Percentiles rank a stretch among this genome's conserved stretches.
These are phyloP conservation scores for Linnemannia schmuckeri DNA, from an alignment of 192 early-diverging fungal genomes.

Conservation along the genomic window DNA sequence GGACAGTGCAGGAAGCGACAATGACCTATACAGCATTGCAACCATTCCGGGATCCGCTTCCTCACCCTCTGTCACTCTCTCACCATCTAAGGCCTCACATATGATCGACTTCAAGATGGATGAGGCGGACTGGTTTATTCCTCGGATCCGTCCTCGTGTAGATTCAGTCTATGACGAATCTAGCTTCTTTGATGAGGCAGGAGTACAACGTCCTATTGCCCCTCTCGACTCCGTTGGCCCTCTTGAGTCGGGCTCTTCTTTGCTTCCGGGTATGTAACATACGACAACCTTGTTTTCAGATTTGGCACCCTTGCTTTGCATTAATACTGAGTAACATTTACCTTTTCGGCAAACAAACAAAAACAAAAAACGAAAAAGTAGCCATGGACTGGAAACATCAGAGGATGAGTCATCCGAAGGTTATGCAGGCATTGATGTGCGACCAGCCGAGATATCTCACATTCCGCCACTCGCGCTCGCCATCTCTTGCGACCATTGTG, in stretches of 20 bases:
- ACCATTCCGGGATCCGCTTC: background rate
- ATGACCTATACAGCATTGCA: background rate
- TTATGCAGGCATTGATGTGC: conserved; percentile 39
- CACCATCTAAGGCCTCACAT: conserved; percentile 35
- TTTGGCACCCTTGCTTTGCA: too few relatives aligned
- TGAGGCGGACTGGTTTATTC: conserved; percentile 27
- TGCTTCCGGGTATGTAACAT: background rate
- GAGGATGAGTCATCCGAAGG: conserved; percentile 37
- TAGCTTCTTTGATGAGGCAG: conserved; percentile 47
- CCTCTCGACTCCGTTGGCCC: background rate
- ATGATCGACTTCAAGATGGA: conserved; percentile 37
- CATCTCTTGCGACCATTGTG: conserved; percentile 42
- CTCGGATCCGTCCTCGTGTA: conserved; percentile 34
- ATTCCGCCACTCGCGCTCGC: conserved; percentile 48
- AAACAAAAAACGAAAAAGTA: background rate
- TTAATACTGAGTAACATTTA: too few relatives aligned
- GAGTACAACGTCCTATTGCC: conserved; percentile 15
- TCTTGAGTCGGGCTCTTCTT: background rate
- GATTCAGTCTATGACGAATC: conserved; percentile 46
- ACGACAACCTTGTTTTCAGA: background rate
- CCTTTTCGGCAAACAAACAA: too few relatives aligned
- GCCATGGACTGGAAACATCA: conserved; percentile 43
- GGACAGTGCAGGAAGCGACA: background rate
- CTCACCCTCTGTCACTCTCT: conserved; percentile 24
- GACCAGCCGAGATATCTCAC: conserved; percentile 47